phyloP scores from a whole-genome alignment of 2,329 filamentous ascomycete genomes.

The Fusarium veterinarium region DNA sequence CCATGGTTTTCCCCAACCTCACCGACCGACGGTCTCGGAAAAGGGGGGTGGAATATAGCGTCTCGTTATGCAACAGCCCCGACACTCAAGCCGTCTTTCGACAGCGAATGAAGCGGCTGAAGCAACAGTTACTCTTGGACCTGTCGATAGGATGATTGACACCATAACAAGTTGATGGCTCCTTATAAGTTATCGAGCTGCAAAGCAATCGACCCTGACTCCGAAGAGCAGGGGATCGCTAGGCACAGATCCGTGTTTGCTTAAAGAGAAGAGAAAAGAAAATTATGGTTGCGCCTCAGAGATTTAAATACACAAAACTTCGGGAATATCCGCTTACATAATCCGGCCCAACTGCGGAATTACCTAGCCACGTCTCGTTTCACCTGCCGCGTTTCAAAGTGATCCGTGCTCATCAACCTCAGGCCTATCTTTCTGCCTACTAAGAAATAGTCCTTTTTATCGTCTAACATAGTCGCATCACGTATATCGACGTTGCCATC shows the following conservation, averaged over 20 bases:
- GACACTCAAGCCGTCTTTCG: conserved; percentile 71
- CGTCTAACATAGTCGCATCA: not conserved
- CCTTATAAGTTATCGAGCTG: conserved; percentile 86
- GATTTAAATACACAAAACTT: conserved; percentile 25
- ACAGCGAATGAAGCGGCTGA: conserved; percentile 74
- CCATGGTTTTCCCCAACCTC: conserved; percentile 94
- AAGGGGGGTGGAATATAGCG: conserved; percentile 92
- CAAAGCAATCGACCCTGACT: conserved; percentile 80
- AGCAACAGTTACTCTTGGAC: conserved; percentile 82
- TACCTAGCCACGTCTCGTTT: not conserved
- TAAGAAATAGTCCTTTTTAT: not conserved
- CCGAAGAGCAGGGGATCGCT: conserved; percentile 72
- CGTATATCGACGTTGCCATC: conserved; percentile 5
- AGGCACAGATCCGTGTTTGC: conserved; percentile 83
- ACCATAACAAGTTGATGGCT: conserved; percentile 80
- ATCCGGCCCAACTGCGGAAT: conserved; percentile 9
- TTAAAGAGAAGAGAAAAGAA: conserved; percentile 51
- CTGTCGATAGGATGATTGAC: conserved; percentile 95
- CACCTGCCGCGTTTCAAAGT: conserved; percentile 3
- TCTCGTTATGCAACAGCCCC: conserved; percentile 67
- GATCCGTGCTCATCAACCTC: conserved; percentile 36
- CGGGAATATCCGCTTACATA: conserved; percentile 7
- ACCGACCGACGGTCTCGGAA: conserved; percentile 89
- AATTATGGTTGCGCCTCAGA: conserved; percentile 44
- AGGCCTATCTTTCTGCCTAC: conserved; percentile 6